These are phyloP conservation scores for Saccharomyces hybrid DNA, from an alignment of 1,139 yeast species.

Conservation along the genomic window DNA sequence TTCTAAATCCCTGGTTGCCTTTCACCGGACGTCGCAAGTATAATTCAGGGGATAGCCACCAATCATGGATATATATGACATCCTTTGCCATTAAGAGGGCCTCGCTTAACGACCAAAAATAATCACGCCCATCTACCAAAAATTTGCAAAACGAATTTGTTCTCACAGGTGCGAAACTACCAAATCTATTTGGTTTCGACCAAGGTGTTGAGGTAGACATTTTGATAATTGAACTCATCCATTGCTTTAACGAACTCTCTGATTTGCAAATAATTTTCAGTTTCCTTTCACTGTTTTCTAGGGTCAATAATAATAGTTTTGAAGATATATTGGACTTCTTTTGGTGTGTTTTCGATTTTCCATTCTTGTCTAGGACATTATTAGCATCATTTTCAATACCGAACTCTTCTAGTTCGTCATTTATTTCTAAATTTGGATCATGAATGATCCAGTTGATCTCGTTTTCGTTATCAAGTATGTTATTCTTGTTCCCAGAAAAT, in stretches of 20 bases:
- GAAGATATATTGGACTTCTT: slow-evolving; percentile 22
- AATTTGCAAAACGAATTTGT: slow-evolving; percentile 84
- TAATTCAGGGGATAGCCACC: slow-evolving; percentile 97
- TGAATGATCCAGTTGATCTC: slow-evolving; percentile 8
- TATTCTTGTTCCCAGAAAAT: slow-evolving; percentile 39
- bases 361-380: background rate
- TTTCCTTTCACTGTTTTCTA: slow-evolving; percentile 74
- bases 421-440: background rate
- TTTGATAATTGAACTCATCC: slow-evolving; percentile 67
- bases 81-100: slow-evolving; percentile 93
- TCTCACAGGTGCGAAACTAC: slow-evolving; percentile 88
- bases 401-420: background rate
- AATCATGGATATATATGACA: slow-evolving; percentile 90
- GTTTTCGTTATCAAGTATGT: slow-evolving; percentile 25
- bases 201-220: slow-evolving; percentile 68
- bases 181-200: slow-evolving; percentile 70
- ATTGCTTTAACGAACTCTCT: slow-evolving; percentile 58
- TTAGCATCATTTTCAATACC: background rate
- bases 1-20: slow-evolving; percentile 90
- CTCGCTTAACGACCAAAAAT: slow-evolving; percentile 91
- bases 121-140: slow-evolving; percentile 96
- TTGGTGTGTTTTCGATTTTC: background rate
- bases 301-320: slow-evolving; percentile 46
- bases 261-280: slow-evolving; percentile 69
- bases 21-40: slow-evolving; percentile 90